Evolutionary conservation across 805 yeast species (phyloP), one percentile per base, ranked within the genome.

Genomic region (Barnettozyma sucrosica): DNA sequence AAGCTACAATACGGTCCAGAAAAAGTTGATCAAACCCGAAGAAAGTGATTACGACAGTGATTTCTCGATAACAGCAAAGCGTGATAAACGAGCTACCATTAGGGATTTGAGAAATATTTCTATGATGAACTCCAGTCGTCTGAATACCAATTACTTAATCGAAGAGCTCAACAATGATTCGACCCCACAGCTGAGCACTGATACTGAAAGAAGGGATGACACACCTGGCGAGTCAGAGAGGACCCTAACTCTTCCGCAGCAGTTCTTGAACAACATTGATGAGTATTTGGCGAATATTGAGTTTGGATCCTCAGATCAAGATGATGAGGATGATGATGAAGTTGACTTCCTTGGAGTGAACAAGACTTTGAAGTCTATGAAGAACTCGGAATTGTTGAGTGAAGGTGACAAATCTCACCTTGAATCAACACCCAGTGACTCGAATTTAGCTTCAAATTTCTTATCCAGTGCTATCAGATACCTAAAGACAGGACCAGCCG

Each of bases 1-100:
- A 49, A 85, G 95, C 61, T 90, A 89, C 65, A 90, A 90, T 64
- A 90, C 97, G 3, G 80, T 79, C 49, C 92, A 87, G 61, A 54
- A 80, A 48, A 78, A 77, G 58, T 63, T 88, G 46, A 70, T 85
- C 47, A 88, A 88, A 65, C 87, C 85, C 0, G 86, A 77, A 51
- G 80, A 75, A 46, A 71, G 65, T 39, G 72, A 58, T 26, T 61
- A 57, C 43, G 63, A 57, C 10, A 56, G 59, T 46, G 64, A 61
- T 41, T 43, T 52, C 6, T 54, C 56, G 9, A 51, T 59, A 3
- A 52, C 57, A 3, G 55, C 57, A 4, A 52, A 52, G 24, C 48
- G 50, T 10, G 54, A 56, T 44, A 24, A 39, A n/a, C 32, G 50
- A 28, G 21, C 45, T 1, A 43, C 45, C 41, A 21, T 36, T 5